These are phyloP conservation scores for Pseudogymnoascus verrucosus DNA, from an alignment of 2,329 filamentous ascomycete genomes.

Conservation along the genomic window DNA sequence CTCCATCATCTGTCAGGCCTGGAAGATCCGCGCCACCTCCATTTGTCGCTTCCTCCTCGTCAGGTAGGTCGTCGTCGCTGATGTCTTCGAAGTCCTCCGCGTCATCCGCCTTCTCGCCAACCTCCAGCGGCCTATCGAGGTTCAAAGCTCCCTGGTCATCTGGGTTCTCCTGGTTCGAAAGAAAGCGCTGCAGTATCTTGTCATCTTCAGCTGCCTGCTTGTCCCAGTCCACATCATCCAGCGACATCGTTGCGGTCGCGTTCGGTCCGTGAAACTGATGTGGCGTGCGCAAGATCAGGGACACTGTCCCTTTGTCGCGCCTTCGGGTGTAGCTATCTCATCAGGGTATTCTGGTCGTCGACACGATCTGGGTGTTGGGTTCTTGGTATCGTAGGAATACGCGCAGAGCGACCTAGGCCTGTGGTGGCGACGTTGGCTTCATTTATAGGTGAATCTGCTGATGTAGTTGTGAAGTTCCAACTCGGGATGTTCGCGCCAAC, in stretches of 20 bases:
- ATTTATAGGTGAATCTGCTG: slow-evolving; percentile 2
- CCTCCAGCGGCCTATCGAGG: slow-evolving; percentile 43
- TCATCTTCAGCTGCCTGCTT: slow-evolving; percentile 43
- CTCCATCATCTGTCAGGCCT: slow-evolving; percentile 46
- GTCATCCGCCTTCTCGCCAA: slow-evolving; percentile 79
- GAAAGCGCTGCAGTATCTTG: slow-evolving; percentile 36
- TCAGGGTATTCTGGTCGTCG: background rate
- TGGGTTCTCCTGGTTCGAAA: slow-evolving; percentile 36
- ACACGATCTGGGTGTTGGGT: background rate
- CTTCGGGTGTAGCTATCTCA: slow-evolving; percentile 3
- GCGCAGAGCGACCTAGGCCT: background rate
- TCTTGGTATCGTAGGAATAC: background rate
- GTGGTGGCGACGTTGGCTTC: background rate
- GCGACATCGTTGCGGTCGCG: slow-evolving; percentile 10
- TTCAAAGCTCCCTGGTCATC: slow-evolving; percentile 33
- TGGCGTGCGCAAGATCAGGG: slow-evolving; percentile 1
- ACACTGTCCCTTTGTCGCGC: slow-evolving; percentile 5
- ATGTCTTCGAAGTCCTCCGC: slow-evolving; percentile 89
- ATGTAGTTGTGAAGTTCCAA: slow-evolving; percentile 9
- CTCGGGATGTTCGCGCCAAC: slow-evolving; percentile 5
- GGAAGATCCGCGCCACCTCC: slow-evolving; percentile 20
- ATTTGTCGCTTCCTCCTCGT: slow-evolving; percentile 53
- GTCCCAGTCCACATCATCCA: slow-evolving; percentile 32
- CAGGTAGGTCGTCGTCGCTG: slow-evolving; percentile 81
- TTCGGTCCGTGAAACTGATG: background rate